Percentiles rank a stretch among this genome's conserved stretches.
These are phyloP conservation scores for Penicillium bialowiezense DNA, from an alignment of 495 filamentous ascomycete genomes.

Conservation along the genomic window DNA sequence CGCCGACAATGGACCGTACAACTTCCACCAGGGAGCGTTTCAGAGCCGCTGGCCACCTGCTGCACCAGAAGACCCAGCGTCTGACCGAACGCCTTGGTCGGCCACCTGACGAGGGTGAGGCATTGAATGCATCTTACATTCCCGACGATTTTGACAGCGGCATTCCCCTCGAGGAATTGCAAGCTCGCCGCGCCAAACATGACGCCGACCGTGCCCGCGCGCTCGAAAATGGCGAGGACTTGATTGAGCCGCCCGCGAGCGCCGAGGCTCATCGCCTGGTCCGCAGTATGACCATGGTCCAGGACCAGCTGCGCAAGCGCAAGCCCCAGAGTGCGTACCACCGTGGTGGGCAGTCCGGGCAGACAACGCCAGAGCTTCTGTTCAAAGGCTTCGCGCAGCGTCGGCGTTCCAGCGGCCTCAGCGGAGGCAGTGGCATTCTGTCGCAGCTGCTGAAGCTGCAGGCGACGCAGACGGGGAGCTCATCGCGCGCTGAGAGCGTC, in stretches of 20 bases:
- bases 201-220: constrained; percentile 19
- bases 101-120: constrained; percentile 37
- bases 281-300: constrained; percentile 35
- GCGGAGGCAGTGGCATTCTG: constrained; percentile 37
- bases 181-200: constrained; percentile 17
- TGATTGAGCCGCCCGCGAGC: constrained; percentile 24
- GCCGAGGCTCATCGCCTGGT: constrained; percentile 45
- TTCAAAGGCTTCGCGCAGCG: constrained; percentile 29
- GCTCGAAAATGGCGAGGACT: constrained; percentile 20
- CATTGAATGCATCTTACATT: constrained; percentile 29
- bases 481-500: constrained; percentile 30
- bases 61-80: constrained; percentile 34
- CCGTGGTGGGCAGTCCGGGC: constrained; percentile 39
- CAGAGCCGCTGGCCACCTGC: constrained; percentile 31
- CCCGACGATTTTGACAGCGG: constrained; percentile 35
- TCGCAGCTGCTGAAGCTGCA: constrained; percentile 41
- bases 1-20: constrained; percentile 10
- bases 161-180: constrained; percentile 21
- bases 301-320: constrained; percentile 29
- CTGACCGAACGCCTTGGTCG: constrained; percentile 40
- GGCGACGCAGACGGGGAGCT: constrained; percentile 22
- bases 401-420: constrained; percentile 21
- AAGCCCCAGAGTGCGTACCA: constrained; percentile 34
- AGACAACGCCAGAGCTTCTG: constrained; percentile 36
- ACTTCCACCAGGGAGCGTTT: constrained; percentile 28